These are phyloP conservation scores for Brassica cretica DNA, from an alignment of 345 rosid genomes.

Conservation along the genomic window DNA sequence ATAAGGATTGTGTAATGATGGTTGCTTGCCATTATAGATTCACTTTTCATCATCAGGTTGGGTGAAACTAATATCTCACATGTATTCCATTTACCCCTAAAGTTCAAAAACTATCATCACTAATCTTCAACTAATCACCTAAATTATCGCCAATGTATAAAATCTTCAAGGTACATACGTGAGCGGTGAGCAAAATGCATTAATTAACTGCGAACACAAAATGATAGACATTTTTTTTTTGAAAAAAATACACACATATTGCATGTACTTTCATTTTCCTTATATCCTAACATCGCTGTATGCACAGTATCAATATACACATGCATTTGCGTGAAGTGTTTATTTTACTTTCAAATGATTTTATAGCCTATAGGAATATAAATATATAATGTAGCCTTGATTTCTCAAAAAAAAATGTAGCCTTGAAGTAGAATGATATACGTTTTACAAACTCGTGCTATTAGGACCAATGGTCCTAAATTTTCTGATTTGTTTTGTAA, in stretches of 20 bases:
- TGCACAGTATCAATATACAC: not conserved
- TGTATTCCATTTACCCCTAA: slow-evolving; percentile 8
- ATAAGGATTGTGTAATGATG: slow-evolving; percentile 34
- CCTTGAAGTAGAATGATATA: slow-evolving; percentile 13
- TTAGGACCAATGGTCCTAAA: slow-evolving; percentile 8
- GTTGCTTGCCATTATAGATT: slow-evolving; percentile 41
- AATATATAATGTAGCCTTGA: too few relatives aligned
- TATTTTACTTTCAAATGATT: not conserved
- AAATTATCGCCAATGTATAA: slow-evolving; percentile 5
- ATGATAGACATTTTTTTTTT: not conserved
- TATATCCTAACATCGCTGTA: not conserved
- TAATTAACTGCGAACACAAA: not conserved
- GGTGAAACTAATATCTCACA: slow-evolving; percentile 27
- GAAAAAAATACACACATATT: not conserved
- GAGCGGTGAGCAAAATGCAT: slow-evolving; percentile 3
- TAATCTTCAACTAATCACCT: slow-evolving; percentile 25
- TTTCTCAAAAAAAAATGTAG: not conserved
- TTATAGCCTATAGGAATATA: not conserved
- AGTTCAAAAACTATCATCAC: slow-evolving; percentile 22
- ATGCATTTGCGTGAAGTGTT: not conserved
- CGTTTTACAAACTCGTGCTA: slow-evolving; percentile 7
- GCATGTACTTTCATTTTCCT: not conserved
- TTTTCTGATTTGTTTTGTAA: not conserved
- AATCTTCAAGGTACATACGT: slow-evolving; percentile 14
- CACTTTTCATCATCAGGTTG: slow-evolving; percentile 40